Evolutionary conservation across 2,329 filamentous ascomycete genomes (phyloP).

Genomic region (Chaetomium sp.): DNA sequence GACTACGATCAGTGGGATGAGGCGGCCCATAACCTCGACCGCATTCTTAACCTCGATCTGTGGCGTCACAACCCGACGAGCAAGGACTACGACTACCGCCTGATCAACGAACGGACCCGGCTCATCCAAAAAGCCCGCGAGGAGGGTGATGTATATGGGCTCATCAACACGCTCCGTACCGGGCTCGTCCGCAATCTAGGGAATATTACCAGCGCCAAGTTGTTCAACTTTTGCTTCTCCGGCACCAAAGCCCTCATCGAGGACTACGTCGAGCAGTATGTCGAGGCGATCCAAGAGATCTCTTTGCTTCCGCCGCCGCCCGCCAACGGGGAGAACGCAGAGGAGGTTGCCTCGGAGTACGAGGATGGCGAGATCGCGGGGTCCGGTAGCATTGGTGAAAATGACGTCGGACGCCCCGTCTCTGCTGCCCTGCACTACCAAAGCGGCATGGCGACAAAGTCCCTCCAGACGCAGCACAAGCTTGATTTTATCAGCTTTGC

Average conservation of each 20-base stretch:
- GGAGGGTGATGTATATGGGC: constrained; percentile 69
- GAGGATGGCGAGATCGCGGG: constrained; percentile 20
- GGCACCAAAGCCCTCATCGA: constrained; percentile 91
- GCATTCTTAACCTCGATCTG: constrained; percentile 74
- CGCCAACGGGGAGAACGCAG: constrained; percentile 28
- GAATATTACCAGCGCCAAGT: constrained; percentile 78
- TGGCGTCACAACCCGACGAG: constrained; percentile 84
- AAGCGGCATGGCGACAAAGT: constrained; percentile 13
- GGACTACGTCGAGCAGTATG: constrained; percentile 83
- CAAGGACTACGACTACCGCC: constrained; percentile 80
- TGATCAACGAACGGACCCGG: constrained; percentile 76
- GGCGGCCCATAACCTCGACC: constrained; percentile 81
- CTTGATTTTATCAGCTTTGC: constrained; percentile 85
- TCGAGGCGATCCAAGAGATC: constrained; percentile 78
- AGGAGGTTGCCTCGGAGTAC: background rate
- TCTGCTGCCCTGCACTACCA: background rate
- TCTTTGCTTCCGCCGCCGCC: constrained; percentile 63
- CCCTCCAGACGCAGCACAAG: constrained; percentile 52
- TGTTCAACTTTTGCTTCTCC: constrained; percentile 83
- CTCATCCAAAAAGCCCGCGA: constrained; percentile 68
- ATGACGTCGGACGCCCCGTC: no score
- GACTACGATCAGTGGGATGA: constrained; percentile 85
- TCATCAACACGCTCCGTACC: constrained; percentile 79
- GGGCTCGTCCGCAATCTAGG: constrained; percentile 83
- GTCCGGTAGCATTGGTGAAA: background rate